Conservation (phyloP, 768 basidiomycete species). For the Hygrophorus pudorinus region DNA sequence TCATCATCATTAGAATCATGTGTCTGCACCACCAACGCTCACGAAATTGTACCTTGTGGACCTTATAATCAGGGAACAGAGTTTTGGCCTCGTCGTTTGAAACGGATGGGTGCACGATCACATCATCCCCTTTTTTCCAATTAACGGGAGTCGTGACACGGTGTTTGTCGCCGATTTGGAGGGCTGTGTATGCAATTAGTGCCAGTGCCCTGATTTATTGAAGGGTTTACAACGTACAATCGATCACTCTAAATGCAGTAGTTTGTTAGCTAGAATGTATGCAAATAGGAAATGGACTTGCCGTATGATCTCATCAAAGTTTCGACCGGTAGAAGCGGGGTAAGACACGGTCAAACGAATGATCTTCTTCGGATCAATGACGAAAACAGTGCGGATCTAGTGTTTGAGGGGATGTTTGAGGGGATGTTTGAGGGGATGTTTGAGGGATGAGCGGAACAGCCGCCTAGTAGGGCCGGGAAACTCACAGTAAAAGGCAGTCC, state of each 20-base stretch:
- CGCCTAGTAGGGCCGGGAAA: neutral
- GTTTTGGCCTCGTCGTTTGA: slow-evolving; percentile 83
- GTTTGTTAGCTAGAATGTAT: slow-evolving; percentile 5
- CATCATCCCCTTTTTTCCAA: slow-evolving; percentile 90
- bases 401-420: slow-evolving; percentile 1
- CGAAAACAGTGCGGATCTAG: slow-evolving; percentile 90
- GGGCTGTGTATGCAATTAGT: slow-evolving; percentile 34
- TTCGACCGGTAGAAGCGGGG: slow-evolving; percentile 93
- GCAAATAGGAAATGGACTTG: slow-evolving; percentile 14
- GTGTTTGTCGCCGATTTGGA: slow-evolving; percentile 86
- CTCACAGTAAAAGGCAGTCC: slow-evolving; percentile 88
- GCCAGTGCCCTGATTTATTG: neutral
- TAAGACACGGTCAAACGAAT: slow-evolving; percentile 88
- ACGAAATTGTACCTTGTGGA: slow-evolving; percentile 54
- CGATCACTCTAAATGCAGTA: slow-evolving; percentile 49
- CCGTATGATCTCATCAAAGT: slow-evolving; percentile 63
- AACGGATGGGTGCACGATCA: slow-evolving; percentile 85
- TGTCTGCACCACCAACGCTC: neutral
- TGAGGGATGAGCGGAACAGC: neutral
- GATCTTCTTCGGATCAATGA: slow-evolving; percentile 94
- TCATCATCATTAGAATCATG: neutral
- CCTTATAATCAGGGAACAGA: slow-evolving; percentile 76
- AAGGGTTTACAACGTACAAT: slow-evolving; percentile 31
- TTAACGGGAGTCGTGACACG: slow-evolving; percentile 85
- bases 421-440: slow-evolving; percentile 1